Evolutionary conservation across 352 stramenopile genomes (phyloP).

Genomic region (Phytophthora citricola): DNA sequence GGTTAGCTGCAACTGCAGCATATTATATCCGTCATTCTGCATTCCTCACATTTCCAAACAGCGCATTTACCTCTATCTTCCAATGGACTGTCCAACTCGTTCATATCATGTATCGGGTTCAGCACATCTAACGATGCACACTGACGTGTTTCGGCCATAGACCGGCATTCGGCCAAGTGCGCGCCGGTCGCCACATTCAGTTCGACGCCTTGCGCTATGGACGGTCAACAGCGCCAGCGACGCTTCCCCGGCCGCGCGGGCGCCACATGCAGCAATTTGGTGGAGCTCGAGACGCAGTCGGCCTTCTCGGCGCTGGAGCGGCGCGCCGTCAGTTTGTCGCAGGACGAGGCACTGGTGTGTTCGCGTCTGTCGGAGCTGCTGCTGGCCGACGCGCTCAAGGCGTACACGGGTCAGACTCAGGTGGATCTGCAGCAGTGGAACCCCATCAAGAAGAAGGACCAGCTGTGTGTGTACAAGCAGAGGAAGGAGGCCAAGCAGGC

Average conservation of each 20-base stretch:
- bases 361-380: conserved; percentile 44
- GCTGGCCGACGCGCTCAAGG: conserved; percentile 43
- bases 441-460: conserved; percentile 66
- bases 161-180: too few relatives aligned
- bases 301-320: conserved; percentile 39
- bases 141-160: neutral
- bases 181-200: too few relatives aligned
- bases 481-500: conserved; percentile 23
- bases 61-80: neutral
- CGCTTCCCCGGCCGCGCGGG: conserved; percentile 24
- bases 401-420: conserved; percentile 40
- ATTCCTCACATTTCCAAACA: neutral
- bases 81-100: neutral
- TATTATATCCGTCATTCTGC: neutral
- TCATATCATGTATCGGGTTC: neutral
- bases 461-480: conserved; percentile 66
- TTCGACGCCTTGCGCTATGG: conserved; percentile 11
- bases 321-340: conserved; percentile 49
- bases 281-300: conserved; percentile 45
- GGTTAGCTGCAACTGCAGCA: neutral
- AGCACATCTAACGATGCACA: neutral
- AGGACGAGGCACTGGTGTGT: conserved; percentile 61
- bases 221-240: conserved; percentile 11
- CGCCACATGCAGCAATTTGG: conserved; percentile 20
- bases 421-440: conserved; percentile 70